Conservation (phyloP, 1,284 basidiomycete species). For the Irpex rosettiformis region DNA sequence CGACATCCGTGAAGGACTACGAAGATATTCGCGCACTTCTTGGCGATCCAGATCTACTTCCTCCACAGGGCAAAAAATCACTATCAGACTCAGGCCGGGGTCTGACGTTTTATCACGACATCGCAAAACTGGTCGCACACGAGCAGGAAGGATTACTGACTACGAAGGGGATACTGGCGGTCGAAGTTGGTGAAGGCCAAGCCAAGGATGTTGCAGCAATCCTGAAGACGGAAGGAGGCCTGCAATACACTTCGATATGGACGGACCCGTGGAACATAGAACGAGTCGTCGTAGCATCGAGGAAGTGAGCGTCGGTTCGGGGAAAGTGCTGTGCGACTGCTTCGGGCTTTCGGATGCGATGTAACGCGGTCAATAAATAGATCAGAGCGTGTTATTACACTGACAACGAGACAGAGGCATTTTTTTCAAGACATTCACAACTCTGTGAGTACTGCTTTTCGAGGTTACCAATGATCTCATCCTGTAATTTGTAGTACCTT, state of each 20-base stretch:
- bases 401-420: background rate
- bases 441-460: too few species aligned
- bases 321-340: too few species aligned
- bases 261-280: constrained; percentile 72
- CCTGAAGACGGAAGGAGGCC: constrained; percentile 40
- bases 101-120: constrained; percentile 74
- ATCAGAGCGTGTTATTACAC: background rate
- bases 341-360: background rate
- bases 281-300: constrained; percentile 56
- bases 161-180: constrained; percentile 54
- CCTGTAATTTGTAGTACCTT: background rate
- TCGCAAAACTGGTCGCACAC: constrained; percentile 54
- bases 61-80: constrained; percentile 30
- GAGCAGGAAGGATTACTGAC: constrained; percentile 39
- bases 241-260: constrained; percentile 62
- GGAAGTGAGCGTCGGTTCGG: constrained; percentile 1
- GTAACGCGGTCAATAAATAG: background rate
- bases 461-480: background rate
- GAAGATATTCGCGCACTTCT: constrained; percentile 83
- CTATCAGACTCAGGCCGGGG: constrained; percentile 33
- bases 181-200: constrained; percentile 81
- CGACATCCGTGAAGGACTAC: constrained; percentile 65
- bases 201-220: constrained; percentile 59
- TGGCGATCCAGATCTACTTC: constrained; percentile 46
- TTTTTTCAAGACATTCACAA: background rate